phyloP scores from a whole-genome alignment of 495 filamentous ascomycete species.

The Penicillium silybi region DNA sequence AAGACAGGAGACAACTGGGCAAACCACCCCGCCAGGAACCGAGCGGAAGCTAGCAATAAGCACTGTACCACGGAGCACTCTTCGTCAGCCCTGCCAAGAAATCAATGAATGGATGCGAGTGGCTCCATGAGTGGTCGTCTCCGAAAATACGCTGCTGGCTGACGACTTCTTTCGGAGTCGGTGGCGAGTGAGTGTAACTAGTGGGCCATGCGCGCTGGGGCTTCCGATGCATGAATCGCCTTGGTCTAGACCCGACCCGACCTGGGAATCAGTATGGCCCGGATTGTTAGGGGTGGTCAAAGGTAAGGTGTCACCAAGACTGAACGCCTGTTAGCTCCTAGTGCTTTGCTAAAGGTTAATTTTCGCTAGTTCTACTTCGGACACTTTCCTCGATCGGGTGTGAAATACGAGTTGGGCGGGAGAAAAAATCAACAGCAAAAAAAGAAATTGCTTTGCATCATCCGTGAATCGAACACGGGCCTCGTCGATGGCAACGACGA shows the following conservation, averaged over 20 bases:
- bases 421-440: background rate
- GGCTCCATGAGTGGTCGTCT: background rate
- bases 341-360: background rate
- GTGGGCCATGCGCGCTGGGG: background rate
- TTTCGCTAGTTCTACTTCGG: background rate
- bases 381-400: background rate
- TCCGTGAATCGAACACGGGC: constrained; percentile 58
- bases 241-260: background rate
- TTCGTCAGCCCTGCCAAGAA: background rate
- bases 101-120: background rate
- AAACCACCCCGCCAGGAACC: background rate
- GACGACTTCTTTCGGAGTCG: background rate
- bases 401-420: background rate
- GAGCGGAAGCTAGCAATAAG: background rate
- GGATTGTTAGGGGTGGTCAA: background rate
- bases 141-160: background rate
- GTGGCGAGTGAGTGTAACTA: background rate
- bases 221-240: background rate
- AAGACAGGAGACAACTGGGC: background rate
- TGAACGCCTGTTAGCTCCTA: background rate
- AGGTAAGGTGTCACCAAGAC: background rate
- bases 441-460: constrained; percentile 33
- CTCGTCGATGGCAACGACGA: constrained; percentile 58
- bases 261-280: background rate
- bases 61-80: background rate